Conservation (phyloP, 352 stramenopile genomes). For the Pythium oligandrum region DNA sequence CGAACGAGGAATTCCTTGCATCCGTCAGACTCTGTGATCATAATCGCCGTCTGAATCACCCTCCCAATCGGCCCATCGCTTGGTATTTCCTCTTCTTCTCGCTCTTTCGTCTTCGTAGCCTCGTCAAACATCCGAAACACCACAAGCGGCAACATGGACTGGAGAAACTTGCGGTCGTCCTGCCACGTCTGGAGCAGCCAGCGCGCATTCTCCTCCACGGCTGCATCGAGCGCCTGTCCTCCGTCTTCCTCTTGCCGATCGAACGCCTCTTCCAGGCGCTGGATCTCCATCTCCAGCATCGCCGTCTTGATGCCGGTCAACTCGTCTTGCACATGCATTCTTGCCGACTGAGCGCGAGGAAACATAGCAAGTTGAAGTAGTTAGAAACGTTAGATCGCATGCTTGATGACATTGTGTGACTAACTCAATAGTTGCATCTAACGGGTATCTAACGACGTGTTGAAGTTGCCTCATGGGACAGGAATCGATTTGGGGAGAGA, state of each 20-base stretch:
- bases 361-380: slow-evolving; percentile 9
- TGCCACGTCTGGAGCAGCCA: slow-evolving; percentile 11
- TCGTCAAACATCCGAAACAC: slow-evolving; percentile 13
- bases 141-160: slow-evolving; percentile 8
- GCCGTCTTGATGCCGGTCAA: slow-evolving; percentile 6
- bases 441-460: too few species aligned
- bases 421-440: too few species aligned
- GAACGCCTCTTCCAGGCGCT: slow-evolving; percentile 11
- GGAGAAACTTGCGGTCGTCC: slow-evolving; percentile 15
- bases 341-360: not conserved
- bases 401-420: too few species aligned
- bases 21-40: not conserved
- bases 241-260: not conserved
- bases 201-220: not conserved
- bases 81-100: too few species aligned
- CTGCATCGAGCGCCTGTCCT: slow-evolving; percentile 2
- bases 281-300: slow-evolving; percentile 16
- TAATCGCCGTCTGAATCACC: not conserved
- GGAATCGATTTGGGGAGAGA: too few species aligned
- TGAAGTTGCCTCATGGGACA: too few species aligned
- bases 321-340: too few species aligned
- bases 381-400: slow-evolving; percentile 4
- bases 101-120: not conserved
- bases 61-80: too few species aligned
- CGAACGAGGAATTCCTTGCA: slow-evolving; percentile 11